phyloP scores from a whole-genome alignment of 257 asterid species.

The Scutellaria barbata region DNA sequence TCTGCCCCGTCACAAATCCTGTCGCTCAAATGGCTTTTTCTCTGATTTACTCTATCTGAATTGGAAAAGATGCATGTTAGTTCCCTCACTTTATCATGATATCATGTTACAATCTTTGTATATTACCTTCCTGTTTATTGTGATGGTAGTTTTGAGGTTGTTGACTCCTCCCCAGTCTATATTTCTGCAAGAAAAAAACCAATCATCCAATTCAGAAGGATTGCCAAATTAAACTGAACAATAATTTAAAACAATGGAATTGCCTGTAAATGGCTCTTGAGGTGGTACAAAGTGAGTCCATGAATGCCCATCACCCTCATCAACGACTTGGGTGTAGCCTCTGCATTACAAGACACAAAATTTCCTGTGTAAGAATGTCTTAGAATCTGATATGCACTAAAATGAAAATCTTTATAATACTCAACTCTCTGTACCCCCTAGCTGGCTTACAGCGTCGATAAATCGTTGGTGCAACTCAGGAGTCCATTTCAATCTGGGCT shows the following conservation, averaged over 20 bases:
- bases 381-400: background rate
- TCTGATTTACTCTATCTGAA: slow-evolving; percentile 59
- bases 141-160: slow-evolving; percentile 51
- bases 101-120: slow-evolving; percentile 9
- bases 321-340: slow-evolving; percentile 95
- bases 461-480: slow-evolving; percentile 80
- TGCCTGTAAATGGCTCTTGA: slow-evolving; percentile 97
- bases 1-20: slow-evolving; percentile 53
- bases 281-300: slow-evolving; percentile 91
- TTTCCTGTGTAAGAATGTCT: background rate
- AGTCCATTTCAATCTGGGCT: slow-evolving; percentile 93
- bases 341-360: slow-evolving; percentile 49
- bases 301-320: slow-evolving; percentile 91
- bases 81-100: slow-evolving; percentile 4
- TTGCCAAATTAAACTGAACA: background rate
- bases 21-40: slow-evolving; percentile 30
- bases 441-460: slow-evolving; percentile 67
- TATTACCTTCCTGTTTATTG: slow-evolving; percentile 56
- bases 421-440: slow-evolving; percentile 88
- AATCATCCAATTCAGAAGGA: slow-evolving; percentile 21
- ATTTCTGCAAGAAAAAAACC: slow-evolving; percentile 64
- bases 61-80: slow-evolving; percentile 29
- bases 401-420: slow-evolving; percentile 29
- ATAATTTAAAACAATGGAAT: background rate
- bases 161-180: slow-evolving; percentile 76